These are phyloP conservation scores for Nematodospora valgi DNA, from an alignment of 805 yeast species.

Conservation along the genomic window DNA sequence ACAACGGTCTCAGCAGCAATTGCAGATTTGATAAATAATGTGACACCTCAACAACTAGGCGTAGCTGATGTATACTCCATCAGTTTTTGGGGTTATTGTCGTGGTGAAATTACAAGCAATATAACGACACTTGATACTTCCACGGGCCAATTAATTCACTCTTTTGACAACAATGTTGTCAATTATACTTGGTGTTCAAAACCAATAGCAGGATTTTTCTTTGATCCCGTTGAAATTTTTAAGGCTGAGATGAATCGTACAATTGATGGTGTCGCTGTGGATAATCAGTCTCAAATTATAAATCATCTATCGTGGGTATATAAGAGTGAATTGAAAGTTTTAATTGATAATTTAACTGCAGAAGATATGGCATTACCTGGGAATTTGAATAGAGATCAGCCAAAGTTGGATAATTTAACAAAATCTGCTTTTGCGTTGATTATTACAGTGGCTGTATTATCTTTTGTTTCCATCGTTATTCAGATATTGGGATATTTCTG, in stretches of 20 bases:
- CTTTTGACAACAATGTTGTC: conserved; percentile 23
- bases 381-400: conserved; percentile 44
- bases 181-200: conserved; percentile 49
- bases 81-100: conserved; percentile 44
- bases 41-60: conserved; percentile 32
- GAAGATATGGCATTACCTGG: conserved; percentile 50
- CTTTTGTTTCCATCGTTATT: conserved; percentile 48
- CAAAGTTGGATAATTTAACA: conserved; percentile 44
- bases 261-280: conserved; percentile 20
- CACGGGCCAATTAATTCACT: conserved; percentile 7
- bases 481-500: conserved; percentile 41
- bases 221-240: conserved; percentile 47
- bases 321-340: conserved; percentile 18
- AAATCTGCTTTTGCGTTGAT: conserved; percentile 52
- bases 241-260: conserved; percentile 27
- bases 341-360: conserved; percentile 20
- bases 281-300: conserved; percentile 20
- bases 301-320: conserved; percentile 12
- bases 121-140: conserved; percentile 4
- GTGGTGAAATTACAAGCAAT: conserved; percentile 19
- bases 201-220: conserved; percentile 52
- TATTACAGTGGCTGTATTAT: conserved; percentile 27
- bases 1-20: conserved; percentile 16
- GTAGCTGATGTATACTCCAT: conserved; percentile 38
- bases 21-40: conserved; percentile 14